phyloP scores from a whole-genome alignment of 2,329 filamentous ascomycete genomes.

The Teratosphaeria nubilosa region DNA sequence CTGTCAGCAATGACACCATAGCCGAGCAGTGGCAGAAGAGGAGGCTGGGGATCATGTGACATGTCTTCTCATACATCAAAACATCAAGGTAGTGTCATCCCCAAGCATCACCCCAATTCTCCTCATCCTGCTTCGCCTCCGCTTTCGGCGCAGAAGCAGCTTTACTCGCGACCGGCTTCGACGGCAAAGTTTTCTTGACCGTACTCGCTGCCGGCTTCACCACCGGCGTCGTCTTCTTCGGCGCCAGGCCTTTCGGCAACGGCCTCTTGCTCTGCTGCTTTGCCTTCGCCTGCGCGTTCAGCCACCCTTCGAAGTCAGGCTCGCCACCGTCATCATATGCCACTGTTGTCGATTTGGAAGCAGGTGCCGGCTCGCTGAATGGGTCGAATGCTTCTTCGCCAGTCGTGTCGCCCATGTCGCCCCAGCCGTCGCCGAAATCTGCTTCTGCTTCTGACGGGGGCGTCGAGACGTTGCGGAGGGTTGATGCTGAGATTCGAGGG shows the following conservation, averaged over 20 bases:
- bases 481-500: conserved; percentile 18
- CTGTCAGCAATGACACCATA: too few relatives aligned
- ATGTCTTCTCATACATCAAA: background rate
- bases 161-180: conserved; percentile 6
- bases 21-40: too few relatives aligned
- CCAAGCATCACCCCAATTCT: conserved; percentile 32
- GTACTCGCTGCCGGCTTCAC: conserved; percentile 16
- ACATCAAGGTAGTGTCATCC: too few relatives aligned
- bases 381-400: conserved; percentile 41
- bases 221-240: conserved; percentile 37
- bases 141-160: conserved; percentile 9
- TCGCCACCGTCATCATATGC: conserved; percentile 76
- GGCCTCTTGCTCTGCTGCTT: conserved; percentile 56
- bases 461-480: conserved; percentile 12
- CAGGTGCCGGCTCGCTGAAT: conserved; percentile 30
- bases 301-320: conserved; percentile 91
- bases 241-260: conserved; percentile 73
- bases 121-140: conserved; percentile 22
- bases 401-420: conserved; percentile 39
- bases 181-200: conserved; percentile 13
- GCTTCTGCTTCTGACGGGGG: conserved; percentile 30
- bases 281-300: conserved; percentile 72
- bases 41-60: background rate
- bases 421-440: conserved; percentile 60
- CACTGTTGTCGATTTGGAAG: conserved; percentile 17